phyloP scores from a whole-genome alignment of 2,329 filamentous ascomycete species.

The Fusarium sp. region DNA sequence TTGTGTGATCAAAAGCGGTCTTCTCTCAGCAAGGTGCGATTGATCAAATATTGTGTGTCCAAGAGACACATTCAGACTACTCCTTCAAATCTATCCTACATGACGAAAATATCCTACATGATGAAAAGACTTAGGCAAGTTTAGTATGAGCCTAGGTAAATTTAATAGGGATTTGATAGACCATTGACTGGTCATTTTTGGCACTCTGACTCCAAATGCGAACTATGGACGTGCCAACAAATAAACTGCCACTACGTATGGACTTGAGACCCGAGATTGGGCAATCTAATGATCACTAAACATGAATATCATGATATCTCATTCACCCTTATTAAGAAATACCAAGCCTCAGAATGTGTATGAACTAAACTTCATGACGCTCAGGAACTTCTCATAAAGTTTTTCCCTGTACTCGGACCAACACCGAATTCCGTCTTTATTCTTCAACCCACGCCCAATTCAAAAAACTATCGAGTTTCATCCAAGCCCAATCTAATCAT shows the following conservation, averaged over 20 bases:
- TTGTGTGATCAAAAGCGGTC: background rate
- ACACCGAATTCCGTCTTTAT: background rate
- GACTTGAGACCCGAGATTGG: background rate
- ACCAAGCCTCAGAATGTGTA: no score
- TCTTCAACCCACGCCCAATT: background rate
- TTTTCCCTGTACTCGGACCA: background rate
- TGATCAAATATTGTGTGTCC: background rate
- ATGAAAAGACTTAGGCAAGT: background rate
- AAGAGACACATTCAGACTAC: background rate
- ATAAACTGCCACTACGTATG: no score
- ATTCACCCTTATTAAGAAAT: background rate
- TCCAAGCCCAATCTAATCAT: conserved; percentile 3
- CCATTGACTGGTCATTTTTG: background rate
- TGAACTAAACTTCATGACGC: background rate
- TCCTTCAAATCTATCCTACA: no score
- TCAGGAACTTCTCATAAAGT: background rate
- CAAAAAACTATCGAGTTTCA: background rate
- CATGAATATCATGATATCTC: background rate
- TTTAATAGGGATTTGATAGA: background rate
- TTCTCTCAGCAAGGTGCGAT: background rate
- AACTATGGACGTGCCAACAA: no score
- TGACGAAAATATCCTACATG: no score
- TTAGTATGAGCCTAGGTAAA: background rate
- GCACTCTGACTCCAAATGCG: no score
- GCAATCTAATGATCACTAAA: background rate